Percentiles rank a stretch among this genome's conserved stretches.
These are phyloP conservation scores for Colletotrichum incanum DNA, from an alignment of 2,329 filamentous ascomycete genomes.

Conservation along the genomic window DNA sequence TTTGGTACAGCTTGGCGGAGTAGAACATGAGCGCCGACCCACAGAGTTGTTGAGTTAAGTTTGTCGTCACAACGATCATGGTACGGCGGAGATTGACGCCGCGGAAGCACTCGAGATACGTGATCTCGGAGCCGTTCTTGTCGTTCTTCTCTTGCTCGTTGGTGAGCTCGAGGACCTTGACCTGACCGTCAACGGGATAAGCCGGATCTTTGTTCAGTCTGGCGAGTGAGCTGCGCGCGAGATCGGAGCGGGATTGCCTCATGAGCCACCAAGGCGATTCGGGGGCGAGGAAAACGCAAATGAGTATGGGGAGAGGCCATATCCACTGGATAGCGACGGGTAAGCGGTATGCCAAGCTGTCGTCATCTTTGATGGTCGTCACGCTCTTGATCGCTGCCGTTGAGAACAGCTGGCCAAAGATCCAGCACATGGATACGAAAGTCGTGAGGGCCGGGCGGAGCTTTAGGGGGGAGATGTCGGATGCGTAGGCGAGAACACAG, in stretches of 20 bases:
- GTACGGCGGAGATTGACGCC: constrained; percentile 54
- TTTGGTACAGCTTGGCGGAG: constrained; percentile 66
- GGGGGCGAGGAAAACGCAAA: constrained; percentile 53
- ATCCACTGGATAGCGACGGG: constrained; percentile 59
- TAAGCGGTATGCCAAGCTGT: constrained; percentile 55
- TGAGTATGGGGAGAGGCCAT: constrained; percentile 54
- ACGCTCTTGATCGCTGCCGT: constrained; percentile 53
- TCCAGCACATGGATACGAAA: constrained; percentile 59
- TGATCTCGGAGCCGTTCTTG: constrained; percentile 42
- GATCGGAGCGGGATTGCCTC: constrained; percentile 49
- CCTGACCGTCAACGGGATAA: constrained; percentile 52
- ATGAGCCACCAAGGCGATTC: constrained; percentile 59
- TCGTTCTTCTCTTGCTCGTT: constrained; percentile 52
- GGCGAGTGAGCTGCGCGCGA: constrained; percentile 50
- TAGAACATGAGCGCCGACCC: constrained; percentile 69
- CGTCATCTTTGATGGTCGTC: constrained; percentile 42
- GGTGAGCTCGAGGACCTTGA: constrained; percentile 57
- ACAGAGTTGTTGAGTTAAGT: constrained; percentile 68
- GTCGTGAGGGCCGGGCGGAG: constrained; percentile 56
- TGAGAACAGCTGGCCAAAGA: constrained; percentile 56
- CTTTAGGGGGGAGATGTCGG: constrained; percentile 52
- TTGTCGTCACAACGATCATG: constrained; percentile 63
- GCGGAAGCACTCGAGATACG: constrained; percentile 54
- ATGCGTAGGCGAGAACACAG: constrained; percentile 55
- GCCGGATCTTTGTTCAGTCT: constrained; percentile 48